These are phyloP conservation scores for Trichomonascaceae sp. DNA, from an alignment of 1,139 yeast genomes.

Conservation along the genomic window DNA sequence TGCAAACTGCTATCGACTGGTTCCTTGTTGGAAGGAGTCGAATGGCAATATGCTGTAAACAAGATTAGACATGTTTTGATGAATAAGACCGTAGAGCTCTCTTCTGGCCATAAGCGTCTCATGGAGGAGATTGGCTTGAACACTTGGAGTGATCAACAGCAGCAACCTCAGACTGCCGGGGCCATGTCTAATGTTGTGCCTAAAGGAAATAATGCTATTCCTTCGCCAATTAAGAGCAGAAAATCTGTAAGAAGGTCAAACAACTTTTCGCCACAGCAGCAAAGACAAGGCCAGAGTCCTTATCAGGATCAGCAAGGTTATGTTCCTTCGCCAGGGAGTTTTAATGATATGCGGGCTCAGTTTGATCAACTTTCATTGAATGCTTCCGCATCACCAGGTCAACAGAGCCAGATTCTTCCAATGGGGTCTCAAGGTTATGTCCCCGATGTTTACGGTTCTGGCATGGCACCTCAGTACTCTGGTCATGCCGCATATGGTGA, in stretches of 20 bases:
- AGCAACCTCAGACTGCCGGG: conserved; percentile 2
- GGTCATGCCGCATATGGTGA: neutral
- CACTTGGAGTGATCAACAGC: conserved; percentile 8
- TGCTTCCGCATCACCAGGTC: conserved; percentile 1
- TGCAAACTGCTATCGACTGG: conserved; percentile 55
- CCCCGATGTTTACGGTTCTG: neutral
- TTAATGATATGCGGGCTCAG: conserved; percentile 9
- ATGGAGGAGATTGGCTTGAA: conserved; percentile 86
- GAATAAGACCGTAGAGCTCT: conserved; percentile 48
- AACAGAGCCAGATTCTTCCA: neutral
- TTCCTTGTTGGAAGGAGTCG: conserved; percentile 31
- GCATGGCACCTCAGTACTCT: neutral
- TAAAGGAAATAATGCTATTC: neutral
- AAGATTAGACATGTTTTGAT: conserved; percentile 58
- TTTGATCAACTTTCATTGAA: conserved; percentile 8
- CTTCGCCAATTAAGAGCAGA: conserved; percentile 2
- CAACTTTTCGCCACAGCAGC: conserved; percentile 5
- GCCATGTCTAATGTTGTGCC: conserved; percentile 2
- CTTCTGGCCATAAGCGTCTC: conserved; percentile 74
- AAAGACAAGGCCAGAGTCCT: neutral
- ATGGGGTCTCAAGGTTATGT: neutral
- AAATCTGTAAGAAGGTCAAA: conserved; percentile 1
- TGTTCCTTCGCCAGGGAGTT: conserved; percentile 2
- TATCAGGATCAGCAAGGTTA: conserved; percentile 4
- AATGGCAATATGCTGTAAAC: conserved; percentile 51